These are phyloP conservation scores for Hansfordia pulvinata DNA, from an alignment of 2,329 filamentous ascomycete genomes.

Conservation along the genomic window DNA sequence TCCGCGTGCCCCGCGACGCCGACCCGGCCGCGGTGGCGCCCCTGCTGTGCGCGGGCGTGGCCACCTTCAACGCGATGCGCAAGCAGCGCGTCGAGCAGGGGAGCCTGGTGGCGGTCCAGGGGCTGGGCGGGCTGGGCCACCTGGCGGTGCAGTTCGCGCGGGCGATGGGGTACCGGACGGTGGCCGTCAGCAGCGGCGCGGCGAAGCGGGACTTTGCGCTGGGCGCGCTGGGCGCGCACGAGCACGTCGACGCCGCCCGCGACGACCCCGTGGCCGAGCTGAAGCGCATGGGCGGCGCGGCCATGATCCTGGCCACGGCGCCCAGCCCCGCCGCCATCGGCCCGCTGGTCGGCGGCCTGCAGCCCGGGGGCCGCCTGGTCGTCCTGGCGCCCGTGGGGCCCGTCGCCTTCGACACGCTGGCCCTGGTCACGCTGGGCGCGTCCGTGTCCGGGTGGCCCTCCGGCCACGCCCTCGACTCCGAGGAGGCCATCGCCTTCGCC, in stretches of 20 bases:
- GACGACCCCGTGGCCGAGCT: conserved; percentile 34
- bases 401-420: conserved; percentile 27
- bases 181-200: no score
- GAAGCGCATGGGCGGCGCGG: conserved; percentile 44
- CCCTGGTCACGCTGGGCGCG: conserved; percentile 34
- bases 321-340: conserved; percentile 42
- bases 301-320: conserved; percentile 47
- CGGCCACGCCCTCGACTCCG: conserved; percentile 47
- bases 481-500: conserved; percentile 55
- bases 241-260: conserved; percentile 43
- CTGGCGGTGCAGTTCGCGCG: conserved; percentile 34
- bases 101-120: conserved; percentile 32
- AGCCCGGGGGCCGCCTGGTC: conserved; percentile 40
- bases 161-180: conserved; percentile 32
- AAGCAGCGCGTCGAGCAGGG: conserved; percentile 21
- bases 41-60: conserved; percentile 22
- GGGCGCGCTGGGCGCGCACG: no score
- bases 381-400: conserved; percentile 38
- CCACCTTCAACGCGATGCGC: background rate
- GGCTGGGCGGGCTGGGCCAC: conserved; percentile 40
- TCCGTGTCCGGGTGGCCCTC: conserved; percentile 51
- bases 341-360: conserved; percentile 38
- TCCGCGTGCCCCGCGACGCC: conserved; percentile 27
- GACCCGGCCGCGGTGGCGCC: conserved; percentile 39
- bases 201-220: no score